Conservation (phyloP, 164 flowering plant species). For the Magnolia officinalis region DNA sequence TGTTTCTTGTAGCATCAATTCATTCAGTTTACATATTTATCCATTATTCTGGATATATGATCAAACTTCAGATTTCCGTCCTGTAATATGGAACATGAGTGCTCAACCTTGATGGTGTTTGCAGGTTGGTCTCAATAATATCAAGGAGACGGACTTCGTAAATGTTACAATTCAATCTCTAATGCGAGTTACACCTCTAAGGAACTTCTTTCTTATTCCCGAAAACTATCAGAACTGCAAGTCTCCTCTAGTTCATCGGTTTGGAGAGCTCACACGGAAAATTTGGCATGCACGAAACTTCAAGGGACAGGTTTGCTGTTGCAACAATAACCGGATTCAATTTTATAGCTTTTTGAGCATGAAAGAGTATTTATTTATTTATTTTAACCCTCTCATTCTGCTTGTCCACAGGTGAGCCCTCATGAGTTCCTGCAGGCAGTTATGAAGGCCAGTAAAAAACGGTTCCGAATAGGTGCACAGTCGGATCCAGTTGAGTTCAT, state of each 20-base stretch:
- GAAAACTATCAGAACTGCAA: constrained; percentile 78
- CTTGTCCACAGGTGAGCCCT: constrained; percentile 81
- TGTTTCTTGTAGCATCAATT: background rate
- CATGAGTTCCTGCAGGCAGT: constrained; percentile 96
- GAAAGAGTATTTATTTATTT: background rate
- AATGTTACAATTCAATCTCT: constrained; percentile 93
- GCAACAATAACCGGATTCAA: background rate
- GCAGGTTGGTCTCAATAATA: constrained; percentile 95
- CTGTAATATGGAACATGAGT: background rate
- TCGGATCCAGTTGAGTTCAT: constrained; percentile 98
- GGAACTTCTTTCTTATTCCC: constrained; percentile 93
- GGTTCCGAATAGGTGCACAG: constrained; percentile 79
- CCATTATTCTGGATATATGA: background rate
- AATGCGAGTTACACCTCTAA: constrained; percentile 94
- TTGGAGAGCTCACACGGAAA: constrained; percentile 94
- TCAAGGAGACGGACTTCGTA: constrained; percentile 91
- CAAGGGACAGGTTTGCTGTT: constrained; percentile 80
- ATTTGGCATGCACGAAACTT: constrained; percentile 98
- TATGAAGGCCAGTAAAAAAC: constrained; percentile 91
- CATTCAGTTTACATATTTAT: too few species aligned
- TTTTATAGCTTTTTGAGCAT: background rate
- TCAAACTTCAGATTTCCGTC: background rate
- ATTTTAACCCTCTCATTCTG: background rate
- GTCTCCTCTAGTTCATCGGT: constrained; percentile 92
- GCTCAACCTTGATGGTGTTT: constrained; percentile 6